These are phyloP conservation scores for Fusarium staphyleae DNA, from an alignment of 2,329 filamentous ascomycete genomes.

Conservation along the genomic window DNA sequence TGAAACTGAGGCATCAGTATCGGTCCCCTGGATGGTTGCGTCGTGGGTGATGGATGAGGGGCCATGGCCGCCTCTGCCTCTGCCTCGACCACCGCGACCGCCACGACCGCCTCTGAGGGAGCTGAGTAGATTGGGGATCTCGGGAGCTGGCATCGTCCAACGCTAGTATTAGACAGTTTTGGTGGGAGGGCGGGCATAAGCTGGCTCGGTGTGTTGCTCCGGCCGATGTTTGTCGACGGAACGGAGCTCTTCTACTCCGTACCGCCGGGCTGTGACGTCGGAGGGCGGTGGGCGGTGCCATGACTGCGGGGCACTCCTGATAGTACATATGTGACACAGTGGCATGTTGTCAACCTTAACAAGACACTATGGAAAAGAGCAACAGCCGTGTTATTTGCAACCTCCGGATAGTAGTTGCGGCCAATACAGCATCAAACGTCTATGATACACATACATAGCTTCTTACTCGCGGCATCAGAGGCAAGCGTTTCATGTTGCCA, in stretches of 20 bases:
- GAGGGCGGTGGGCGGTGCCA: not conserved
- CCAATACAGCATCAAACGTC: too few species aligned
- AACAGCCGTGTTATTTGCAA: too few species aligned
- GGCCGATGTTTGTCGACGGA: not conserved
- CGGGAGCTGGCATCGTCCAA: constrained; percentile 69
- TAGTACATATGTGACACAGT: too few species aligned
- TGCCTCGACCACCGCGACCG: constrained; percentile 38
- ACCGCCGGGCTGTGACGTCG: not conserved
- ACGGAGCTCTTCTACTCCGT: not conserved
- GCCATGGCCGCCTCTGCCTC: constrained; percentile 46
- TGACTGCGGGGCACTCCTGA: too few species aligned
- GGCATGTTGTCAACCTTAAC: too few species aligned
- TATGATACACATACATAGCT: too few species aligned
- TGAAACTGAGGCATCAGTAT: constrained; percentile 89
- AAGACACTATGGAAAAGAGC: too few species aligned
- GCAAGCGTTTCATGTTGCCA: too few species aligned
- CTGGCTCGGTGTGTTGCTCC: constrained; percentile 8
- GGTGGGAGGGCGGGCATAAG: constrained; percentile 3
- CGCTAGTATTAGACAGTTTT: not conserved
- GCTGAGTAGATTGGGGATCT: constrained; percentile 78
- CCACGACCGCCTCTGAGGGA: constrained; percentile 58
- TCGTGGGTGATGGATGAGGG: constrained; percentile 63
- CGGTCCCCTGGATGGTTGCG: constrained; percentile 82
- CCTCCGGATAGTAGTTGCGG: too few species aligned
- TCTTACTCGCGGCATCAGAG: too few species aligned